A percentile compares a stretch with the other conserved stretches of the same genome.
These are phyloP conservation scores for Diaporthe batatas DNA, from an alignment of 2,329 filamentous ascomycete genomes.

Conservation along the genomic window DNA sequence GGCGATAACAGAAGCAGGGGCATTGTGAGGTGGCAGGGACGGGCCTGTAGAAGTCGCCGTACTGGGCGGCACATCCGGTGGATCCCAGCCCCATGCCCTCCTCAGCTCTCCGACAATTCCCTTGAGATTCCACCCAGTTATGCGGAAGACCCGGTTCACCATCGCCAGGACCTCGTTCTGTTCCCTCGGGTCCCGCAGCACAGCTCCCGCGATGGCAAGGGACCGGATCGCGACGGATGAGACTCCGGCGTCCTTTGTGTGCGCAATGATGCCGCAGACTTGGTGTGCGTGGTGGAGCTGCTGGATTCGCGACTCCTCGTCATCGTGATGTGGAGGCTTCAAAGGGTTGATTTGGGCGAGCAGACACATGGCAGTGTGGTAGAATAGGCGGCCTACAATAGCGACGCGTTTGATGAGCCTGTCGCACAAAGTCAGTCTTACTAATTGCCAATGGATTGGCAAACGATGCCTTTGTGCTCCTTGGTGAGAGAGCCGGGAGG, in stretches of 20 bases:
- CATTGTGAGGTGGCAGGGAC: constrained; percentile 3
- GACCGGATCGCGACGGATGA: constrained; percentile 84
- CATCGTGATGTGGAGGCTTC: constrained; percentile 63
- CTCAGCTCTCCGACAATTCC: constrained; percentile 81
- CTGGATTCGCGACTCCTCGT: constrained; percentile 76
- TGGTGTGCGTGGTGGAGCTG: constrained; percentile 83
- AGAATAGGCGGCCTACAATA: constrained; percentile 86
- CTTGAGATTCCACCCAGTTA: constrained; percentile 83
- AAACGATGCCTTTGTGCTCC: too few species aligned
- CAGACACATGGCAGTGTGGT: constrained; percentile 87
- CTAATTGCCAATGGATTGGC: not conserved
- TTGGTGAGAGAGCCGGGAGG: not conserved
- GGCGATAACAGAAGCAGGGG: constrained; percentile 14
- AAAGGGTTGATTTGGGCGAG: constrained; percentile 84
- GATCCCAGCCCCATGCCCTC: constrained; percentile 81
- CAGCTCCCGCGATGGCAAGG: constrained; percentile 81
- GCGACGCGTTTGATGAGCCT: constrained; percentile 87
- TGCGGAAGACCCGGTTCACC: constrained; percentile 79
- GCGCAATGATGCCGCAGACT: constrained; percentile 90
- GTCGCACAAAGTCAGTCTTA: constrained; percentile 17
- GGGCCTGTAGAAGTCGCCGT: constrained; percentile 2
- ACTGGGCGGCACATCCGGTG: constrained; percentile 8
- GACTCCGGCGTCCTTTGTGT: constrained; percentile 84
- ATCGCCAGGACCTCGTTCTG: constrained; percentile 86
- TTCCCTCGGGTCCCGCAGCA: constrained; percentile 76